These are phyloP conservation scores for Aspergillus baeticus DNA, from an alignment of 495 filamentous ascomycete species.

Conservation along the genomic window DNA sequence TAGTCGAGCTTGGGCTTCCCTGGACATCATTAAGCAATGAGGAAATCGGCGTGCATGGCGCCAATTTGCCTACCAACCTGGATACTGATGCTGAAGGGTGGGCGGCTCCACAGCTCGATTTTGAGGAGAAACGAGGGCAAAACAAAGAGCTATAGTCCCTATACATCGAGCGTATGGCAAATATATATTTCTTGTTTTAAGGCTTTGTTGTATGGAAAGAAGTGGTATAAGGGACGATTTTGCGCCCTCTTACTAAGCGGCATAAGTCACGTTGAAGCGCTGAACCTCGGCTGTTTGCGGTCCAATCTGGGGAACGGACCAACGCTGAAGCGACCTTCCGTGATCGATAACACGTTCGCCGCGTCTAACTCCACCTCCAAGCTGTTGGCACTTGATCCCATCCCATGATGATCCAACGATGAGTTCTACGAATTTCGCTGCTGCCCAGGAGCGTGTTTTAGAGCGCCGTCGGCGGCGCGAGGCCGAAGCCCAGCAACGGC, in stretches of 20 bases:
- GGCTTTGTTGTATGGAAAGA: too few species aligned
- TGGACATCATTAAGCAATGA: conserved; percentile 26
- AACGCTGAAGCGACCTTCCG: conserved; percentile 5
- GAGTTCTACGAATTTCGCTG: conserved; percentile 76
- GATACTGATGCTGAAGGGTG: conserved; percentile 41
- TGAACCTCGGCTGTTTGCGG: conserved; percentile 33
- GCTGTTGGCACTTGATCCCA: neutral
- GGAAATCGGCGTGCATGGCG: conserved; percentile 26
- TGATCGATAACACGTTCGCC: neutral
- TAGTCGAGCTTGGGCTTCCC: conserved; percentile 30
- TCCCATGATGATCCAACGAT: conserved; percentile 51
- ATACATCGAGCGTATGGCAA: too few species aligned
- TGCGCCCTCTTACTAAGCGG: too few species aligned
- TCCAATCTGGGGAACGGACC: conserved; percentile 34
- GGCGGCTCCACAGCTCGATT: conserved; percentile 32
- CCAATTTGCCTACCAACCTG: conserved; percentile 34
- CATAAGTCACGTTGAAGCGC: conserved; percentile 25
- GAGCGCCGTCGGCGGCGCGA: conserved; percentile 75
- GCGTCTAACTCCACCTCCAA: neutral
- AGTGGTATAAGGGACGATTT: too few species aligned
- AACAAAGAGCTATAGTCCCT: conserved; percentile 31
- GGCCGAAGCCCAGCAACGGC: conserved; percentile 54
- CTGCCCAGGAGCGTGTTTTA: conserved; percentile 78
- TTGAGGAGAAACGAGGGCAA: conserved; percentile 24
- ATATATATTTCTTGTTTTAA: too few species aligned